phyloP scores from a whole-genome alignment of 2,329 filamentous ascomycete genomes.

The Xylariaceae sp. region DNA sequence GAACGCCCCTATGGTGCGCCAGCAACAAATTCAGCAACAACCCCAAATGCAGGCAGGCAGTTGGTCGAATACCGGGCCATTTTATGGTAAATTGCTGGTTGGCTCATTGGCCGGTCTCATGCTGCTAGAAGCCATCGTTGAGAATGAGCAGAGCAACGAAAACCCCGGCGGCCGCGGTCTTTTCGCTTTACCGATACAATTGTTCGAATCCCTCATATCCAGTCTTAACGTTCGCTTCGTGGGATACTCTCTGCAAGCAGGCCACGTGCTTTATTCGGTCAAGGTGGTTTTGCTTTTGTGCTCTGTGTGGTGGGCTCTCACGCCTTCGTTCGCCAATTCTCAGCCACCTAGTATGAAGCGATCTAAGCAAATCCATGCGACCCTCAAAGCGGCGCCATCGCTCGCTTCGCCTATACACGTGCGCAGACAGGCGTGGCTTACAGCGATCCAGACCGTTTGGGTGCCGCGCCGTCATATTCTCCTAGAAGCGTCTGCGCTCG shows the following conservation, averaged over 20 bases:
- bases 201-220: slow-evolving; percentile 48
- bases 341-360: slow-evolving; percentile 51
- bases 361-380: slow-evolving; percentile 35
- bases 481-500: slow-evolving; percentile 76
- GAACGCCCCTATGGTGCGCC: slow-evolving; percentile 46
- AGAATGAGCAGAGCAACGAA: slow-evolving; percentile 62
- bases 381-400: slow-evolving; percentile 58
- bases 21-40: slow-evolving; percentile 52
- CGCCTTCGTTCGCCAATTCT: slow-evolving; percentile 51
- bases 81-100: slow-evolving; percentile 79
- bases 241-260: slow-evolving; percentile 48
- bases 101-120: slow-evolving; percentile 88
- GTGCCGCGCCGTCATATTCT: slow-evolving; percentile 84
- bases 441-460: slow-evolving; percentile 87
- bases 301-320: slow-evolving; percentile 51
- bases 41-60: slow-evolving; percentile 47
- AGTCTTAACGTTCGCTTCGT: slow-evolving; percentile 49
- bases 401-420: slow-evolving; percentile 79
- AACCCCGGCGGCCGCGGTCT: slow-evolving; percentile 63
- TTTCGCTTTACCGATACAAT: slow-evolving; percentile 57
- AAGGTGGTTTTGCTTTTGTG: slow-evolving; percentile 52
- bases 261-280: slow-evolving; percentile 47
- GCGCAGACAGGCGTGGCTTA: slow-evolving; percentile 85
- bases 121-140: slow-evolving; percentile 76
- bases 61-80: slow-evolving; percentile 53